Evolutionary conservation across 768 basidiomycete species (phyloP), one percentile per base, ranked within the genome.

Genomic region (Lactifluus pinguis): DNA sequence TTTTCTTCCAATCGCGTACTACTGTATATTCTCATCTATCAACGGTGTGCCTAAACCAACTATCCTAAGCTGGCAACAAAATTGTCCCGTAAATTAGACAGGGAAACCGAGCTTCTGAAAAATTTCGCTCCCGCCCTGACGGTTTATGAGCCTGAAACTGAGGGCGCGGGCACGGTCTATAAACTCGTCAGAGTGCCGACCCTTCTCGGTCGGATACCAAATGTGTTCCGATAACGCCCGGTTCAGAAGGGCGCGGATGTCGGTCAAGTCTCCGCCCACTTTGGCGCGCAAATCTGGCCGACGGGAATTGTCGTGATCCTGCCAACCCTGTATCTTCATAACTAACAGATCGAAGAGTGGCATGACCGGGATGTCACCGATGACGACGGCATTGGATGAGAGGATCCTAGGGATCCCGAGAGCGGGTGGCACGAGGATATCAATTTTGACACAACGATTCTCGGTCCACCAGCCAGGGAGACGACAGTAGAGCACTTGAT

Each of bases 291-390:
- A 57, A 42, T 57, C 55, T 5, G 14, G 4, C 19, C 49, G 48
- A 10, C 13, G 4, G 11, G 55, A 61, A 8, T 39, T 44, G 6
- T n/a, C 29, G n/a, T 57, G 60, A 21, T 57, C 32, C 11, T 42
- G 44, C 55, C 30, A 57, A 4, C 61, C 61, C n/a, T 57, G 49
- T 9, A 51, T 25, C 50, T 57, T 61, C 50, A 61, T 51, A 5
- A 53, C 42, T 7, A 62, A 19, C 3, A 57, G 61, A 29, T 34
- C 42, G 10, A 57, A 62, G 32, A 62, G 32, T 3, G 55, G 55
- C 44, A 57, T 57, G 19, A 62, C 50, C 5, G 44, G 45, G 10
- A 62, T 53, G 21, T 15, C 36, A 1, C 41, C 13, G 36, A 57
- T 29, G 9, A 38, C 4, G 17, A 19, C 1, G 25, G 32, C 15